phyloP scores from a whole-genome alignment of 306 rosid species.

The Rubus idaeus region DNA sequence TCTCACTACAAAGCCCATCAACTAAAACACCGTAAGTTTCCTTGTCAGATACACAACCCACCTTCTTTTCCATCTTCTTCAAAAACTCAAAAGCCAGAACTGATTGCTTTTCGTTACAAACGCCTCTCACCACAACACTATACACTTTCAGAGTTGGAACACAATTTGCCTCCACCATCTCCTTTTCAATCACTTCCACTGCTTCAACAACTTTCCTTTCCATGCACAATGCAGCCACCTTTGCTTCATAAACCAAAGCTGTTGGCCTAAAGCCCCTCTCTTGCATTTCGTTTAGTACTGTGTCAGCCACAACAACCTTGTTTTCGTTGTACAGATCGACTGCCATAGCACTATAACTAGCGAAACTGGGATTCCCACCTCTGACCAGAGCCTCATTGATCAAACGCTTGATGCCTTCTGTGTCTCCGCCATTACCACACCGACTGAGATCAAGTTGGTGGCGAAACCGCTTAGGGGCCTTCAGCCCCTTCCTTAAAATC shows the following conservation, averaged over 20 bases:
- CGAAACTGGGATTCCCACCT: slow-evolving; percentile 46
- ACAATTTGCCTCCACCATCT: slow-evolving; percentile 30
- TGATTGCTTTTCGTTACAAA: slow-evolving; percentile 31
- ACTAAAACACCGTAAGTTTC: slow-evolving; percentile 28
- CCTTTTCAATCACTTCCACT: slow-evolving; percentile 36
- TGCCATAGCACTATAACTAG: slow-evolving; percentile 37
- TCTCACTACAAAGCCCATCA: slow-evolving; percentile 36
- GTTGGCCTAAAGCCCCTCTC: slow-evolving; percentile 38
- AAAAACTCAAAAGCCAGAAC: slow-evolving; percentile 23
- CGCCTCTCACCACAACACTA: slow-evolving; percentile 26
- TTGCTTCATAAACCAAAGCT: slow-evolving; percentile 35
- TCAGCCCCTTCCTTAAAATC: slow-evolving; percentile 45
- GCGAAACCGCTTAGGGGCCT: slow-evolving; percentile 29
- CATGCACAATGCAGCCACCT: slow-evolving; percentile 27
- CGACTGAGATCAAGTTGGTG: slow-evolving; percentile 24
- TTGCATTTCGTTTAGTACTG: slow-evolving; percentile 26
- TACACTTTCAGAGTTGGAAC: slow-evolving; percentile 31
- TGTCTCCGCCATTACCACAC: slow-evolving; percentile 13
- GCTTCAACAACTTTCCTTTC: slow-evolving; percentile 39
- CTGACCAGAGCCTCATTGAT: slow-evolving; percentile 37
- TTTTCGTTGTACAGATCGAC: slow-evolving; percentile 38
- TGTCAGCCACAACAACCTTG: slow-evolving; percentile 30
- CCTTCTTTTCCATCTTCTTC: slow-evolving; percentile 34
- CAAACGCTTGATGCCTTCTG: slow-evolving; percentile 18
- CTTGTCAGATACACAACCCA: slow-evolving; percentile 32